Percentiles rank a stretch among this genome's conserved stretches.
phyloP scores from a whole-genome alignment of 2,329 filamentous ascomycete species.

The Ploettnerulaceae sp. region DNA sequence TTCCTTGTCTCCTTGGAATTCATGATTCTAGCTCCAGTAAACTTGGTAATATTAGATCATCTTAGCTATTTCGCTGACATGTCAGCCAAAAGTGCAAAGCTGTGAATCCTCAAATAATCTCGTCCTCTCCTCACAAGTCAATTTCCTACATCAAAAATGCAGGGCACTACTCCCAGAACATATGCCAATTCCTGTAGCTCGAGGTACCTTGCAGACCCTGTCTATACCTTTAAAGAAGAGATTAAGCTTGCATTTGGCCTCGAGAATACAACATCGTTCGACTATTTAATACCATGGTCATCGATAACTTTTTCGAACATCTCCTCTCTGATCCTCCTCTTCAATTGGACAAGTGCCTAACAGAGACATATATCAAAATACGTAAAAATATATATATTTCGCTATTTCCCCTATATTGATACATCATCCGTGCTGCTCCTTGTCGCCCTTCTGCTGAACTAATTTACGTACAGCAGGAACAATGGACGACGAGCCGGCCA shows the following conservation, averaged over 20 bases:
- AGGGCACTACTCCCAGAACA: neutral
- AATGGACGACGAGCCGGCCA: no score
- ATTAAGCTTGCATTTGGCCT: neutral
- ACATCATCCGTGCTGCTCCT: no score
- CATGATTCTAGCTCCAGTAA: neutral
- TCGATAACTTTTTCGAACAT: neutral
- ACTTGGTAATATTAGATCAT: neutral
- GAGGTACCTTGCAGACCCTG: neutral
- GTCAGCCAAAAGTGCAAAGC: neutral
- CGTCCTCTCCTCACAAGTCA: neutral
- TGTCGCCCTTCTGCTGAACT: no score
- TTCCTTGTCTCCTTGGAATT: neutral
- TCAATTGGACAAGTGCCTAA: neutral
- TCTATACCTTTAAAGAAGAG: neutral
- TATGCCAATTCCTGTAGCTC: neutral
- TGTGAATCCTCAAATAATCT: neutral
- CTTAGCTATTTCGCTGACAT: neutral
- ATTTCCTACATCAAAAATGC: neutral
- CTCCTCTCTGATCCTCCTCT: neutral
- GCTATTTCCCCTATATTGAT: neutral
- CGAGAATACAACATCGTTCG: neutral
- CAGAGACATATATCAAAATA: neutral
- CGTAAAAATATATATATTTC: neutral
- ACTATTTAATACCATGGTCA: neutral
- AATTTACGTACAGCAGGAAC: no score